Base-by-base conservation (phyloP, 169 alveolate species). In the Plasmodium vinckei region DNA sequence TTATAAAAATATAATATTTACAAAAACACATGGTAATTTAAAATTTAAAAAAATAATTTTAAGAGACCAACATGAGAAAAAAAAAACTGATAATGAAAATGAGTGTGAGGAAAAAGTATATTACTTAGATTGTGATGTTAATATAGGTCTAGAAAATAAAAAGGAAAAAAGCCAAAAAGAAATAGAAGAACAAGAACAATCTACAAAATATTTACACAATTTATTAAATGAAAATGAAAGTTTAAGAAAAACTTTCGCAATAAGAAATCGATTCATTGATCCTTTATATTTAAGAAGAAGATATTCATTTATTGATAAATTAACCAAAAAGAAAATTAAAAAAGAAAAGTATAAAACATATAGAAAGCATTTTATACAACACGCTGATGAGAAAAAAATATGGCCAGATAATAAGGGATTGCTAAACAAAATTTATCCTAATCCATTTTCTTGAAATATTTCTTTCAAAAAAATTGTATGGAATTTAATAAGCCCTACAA, bases 371-470 rank as follows among this genome's bases (percentile, higher is more conserved):
- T 94, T 92, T 71, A 68, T 88, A 19, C 87, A 84, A 25, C 95
- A 92, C 39, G 95, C 96, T n/a, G 96, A 94, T 67, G 92, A 94
- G 25, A 94, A 94, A 42, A 68, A 59, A 25, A 9, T 94, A 60
- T 94, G 96, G 96, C 96, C 96, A 19, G 96, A 94, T 57, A 94
- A 90, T 54, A 94, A 94, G 54, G 96, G 96, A 19, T 64, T 94
- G 46, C 70, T 91, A 70, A 94, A 94, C 60, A 92, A 92, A 49
- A 82, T 86, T 17, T 94, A 94, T 91, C 96, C 96, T 56, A 84
- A 84, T 46, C 91, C 91, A 21, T 84, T 69, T 23, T 84, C 91
- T 27, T 84, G 25, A 73, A 79, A 57, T 13, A 19, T 0, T 47
- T 53, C 23, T 15, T 47, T 49, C 42, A 57, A 42, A 57, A 19